Evolutionary conservation across 23 red algal species (phyloP), one percentile per base, ranked within the genome.

Genomic region (Gracilaria gracilis): DNA sequence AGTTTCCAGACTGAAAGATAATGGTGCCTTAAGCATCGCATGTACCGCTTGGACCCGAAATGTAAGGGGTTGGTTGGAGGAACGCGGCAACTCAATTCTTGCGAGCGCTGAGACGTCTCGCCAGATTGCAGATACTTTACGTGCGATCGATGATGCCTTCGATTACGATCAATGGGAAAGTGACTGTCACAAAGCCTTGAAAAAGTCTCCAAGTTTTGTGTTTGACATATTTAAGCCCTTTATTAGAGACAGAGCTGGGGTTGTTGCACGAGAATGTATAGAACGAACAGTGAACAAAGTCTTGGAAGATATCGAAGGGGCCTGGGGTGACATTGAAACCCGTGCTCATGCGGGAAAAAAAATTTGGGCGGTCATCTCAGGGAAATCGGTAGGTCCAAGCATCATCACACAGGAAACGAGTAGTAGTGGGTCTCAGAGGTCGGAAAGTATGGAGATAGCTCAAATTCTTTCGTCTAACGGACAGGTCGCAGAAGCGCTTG

Each of bases 181-280:
- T 20, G 89, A 84, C 33, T 92, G 89, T 74, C 44, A 57, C 23
- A 84, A 36, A 5, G 87, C 57, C n/a, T 36, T 92, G 24, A 48
- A 66, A 28, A 13, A 71, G 33, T 71, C 89, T 16, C 39, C 89
- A 9, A 51, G 28, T 38, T 84, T 83, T 84, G 89, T 83, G 65
- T 83, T 92, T 54, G 65, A 78, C 17, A 92, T 92, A 24, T 83
- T 92, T 35, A 84, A 83, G 54, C 80, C 89, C 0, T 71, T 84
- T 38, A 92, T 92, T 55, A 78, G 65, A 47, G 89, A 92, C 27
- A 57, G 89, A 40, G 89, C 89, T 14, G 71, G 54, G 3, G 69
- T 62, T 24, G 79, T 92, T 27, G 89, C 80, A 19, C 28, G 57
- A 8, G 67, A 76, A 67, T 92, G 67, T 44, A 76, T 92, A 51